Conservation (phyloP, 441 rosid genomes). For the Iberis amara region DNA sequence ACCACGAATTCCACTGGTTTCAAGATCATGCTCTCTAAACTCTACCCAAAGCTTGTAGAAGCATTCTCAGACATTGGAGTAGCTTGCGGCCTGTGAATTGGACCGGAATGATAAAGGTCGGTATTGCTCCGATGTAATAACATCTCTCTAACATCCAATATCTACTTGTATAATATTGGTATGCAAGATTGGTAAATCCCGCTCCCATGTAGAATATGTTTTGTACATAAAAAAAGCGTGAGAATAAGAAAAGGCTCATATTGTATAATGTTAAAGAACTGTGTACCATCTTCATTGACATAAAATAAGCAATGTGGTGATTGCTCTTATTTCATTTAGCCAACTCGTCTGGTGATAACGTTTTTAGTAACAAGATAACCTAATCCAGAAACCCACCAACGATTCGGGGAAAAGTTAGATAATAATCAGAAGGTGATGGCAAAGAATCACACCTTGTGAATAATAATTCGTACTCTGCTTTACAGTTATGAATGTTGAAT, state of each 20-base stretch:
- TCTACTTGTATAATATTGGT: constrained; percentile 22
- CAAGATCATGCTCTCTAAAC: constrained; percentile 86
- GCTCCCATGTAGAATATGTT: constrained; percentile 22
- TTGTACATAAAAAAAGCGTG: constrained; percentile 18
- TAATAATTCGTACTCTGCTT: too few relatives aligned
- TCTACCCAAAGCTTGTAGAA: constrained; percentile 64
- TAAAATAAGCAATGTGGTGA: too few relatives aligned
- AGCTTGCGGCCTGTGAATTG: constrained; percentile 43
- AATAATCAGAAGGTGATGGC: too few relatives aligned
- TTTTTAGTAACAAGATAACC: too few relatives aligned
- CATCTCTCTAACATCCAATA: constrained; percentile 25
- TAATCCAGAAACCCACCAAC: too few relatives aligned
- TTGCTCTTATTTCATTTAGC: too few relatives aligned
- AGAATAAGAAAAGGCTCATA: constrained; percentile 21
- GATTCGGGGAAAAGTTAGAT: too few relatives aligned
- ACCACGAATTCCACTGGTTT: constrained; percentile 70
- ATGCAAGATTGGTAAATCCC: constrained; percentile 27
- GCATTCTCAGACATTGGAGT: constrained; percentile 68
- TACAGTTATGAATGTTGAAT: too few relatives aligned
- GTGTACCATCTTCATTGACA: constrained; percentile 1
- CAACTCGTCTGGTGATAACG: too few relatives aligned
- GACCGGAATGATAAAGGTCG: constrained; percentile 25
- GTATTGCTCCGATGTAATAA: constrained; percentile 5
- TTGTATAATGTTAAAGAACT: constrained; percentile 17
- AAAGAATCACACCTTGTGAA: too few relatives aligned